A percentile compares a stretch with the other conserved stretches of the same genome.
phyloP scores from a whole-genome alignment of 2,329 filamentous ascomycete species.

The Beauveria varroae region DNA sequence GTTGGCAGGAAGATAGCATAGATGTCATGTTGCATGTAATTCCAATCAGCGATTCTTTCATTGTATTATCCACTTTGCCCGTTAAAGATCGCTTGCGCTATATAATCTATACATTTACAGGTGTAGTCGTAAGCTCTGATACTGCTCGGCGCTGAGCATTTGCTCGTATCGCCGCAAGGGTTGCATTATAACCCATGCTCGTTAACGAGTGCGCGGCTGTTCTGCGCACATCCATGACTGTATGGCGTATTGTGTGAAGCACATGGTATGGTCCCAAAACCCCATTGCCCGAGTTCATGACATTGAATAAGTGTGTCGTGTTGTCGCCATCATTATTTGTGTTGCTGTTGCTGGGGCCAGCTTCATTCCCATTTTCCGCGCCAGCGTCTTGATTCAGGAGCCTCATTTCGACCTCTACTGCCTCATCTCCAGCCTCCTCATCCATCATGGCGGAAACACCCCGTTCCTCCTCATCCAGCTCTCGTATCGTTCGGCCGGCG shows the following conservation, averaged over 20 bases:
- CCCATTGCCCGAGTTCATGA: slow-evolving; percentile 48
- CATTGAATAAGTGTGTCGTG: slow-evolving; percentile 35
- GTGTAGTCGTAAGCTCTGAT: slow-evolving; percentile 17
- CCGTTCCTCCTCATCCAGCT: slow-evolving; percentile 50
- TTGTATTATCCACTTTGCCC: not conserved
- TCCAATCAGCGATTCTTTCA: slow-evolving; percentile 14
- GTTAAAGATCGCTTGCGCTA: not conserved
- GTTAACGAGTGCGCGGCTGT: slow-evolving; percentile 45
- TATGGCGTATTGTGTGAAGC: slow-evolving; percentile 39
- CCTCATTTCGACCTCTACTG: slow-evolving; percentile 39
- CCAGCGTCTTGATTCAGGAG: slow-evolving; percentile 22
- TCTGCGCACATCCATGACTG: slow-evolving; percentile 38
- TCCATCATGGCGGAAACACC: slow-evolving; percentile 37
- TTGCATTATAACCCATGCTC: slow-evolving; percentile 47
- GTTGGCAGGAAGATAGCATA: slow-evolving; percentile 80
- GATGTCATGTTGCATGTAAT: slow-evolving; percentile 17
- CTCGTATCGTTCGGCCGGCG: slow-evolving; percentile 32
- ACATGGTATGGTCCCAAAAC: slow-evolving; percentile 47
- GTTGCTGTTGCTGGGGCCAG: slow-evolving; percentile 16
- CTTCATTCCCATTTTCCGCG: slow-evolving; percentile 17
- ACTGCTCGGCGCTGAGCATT: slow-evolving; percentile 34
- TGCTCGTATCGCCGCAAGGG: slow-evolving; percentile 37
- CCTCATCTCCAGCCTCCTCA: slow-evolving; percentile 28
- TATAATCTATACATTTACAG: slow-evolving; percentile 15
- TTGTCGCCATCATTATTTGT: slow-evolving; percentile 24